phyloP scores from a whole-genome alignment of 495 filamentous ascomycete genomes.

The Trichocladium antarcticum region DNA sequence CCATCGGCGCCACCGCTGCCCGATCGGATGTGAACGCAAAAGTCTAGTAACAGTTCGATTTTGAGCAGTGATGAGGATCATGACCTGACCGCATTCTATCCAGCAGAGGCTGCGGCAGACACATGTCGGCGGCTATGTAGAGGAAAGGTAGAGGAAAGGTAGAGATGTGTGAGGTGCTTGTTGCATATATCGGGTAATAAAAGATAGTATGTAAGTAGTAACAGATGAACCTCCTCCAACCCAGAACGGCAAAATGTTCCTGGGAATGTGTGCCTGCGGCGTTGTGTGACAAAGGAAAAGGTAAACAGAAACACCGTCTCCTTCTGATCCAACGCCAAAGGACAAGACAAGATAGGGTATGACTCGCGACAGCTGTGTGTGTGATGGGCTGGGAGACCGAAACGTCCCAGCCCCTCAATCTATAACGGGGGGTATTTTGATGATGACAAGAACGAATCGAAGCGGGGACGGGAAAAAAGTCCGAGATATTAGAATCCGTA shows the following conservation, averaged over 20 bases:
- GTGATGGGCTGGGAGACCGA: not conserved
- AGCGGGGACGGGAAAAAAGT: constrained; percentile 1
- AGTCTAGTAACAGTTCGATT: not conserved
- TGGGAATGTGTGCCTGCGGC: not conserved
- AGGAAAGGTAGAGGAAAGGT: not conserved
- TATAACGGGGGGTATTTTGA: constrained; percentile 10
- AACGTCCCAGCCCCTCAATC: constrained; percentile 3
- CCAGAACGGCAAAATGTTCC: not conserved
- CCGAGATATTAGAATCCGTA: constrained; percentile 8
- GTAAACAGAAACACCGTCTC: not conserved
- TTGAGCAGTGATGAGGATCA: not conserved
- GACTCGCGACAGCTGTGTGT: not conserved
- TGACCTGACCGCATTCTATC: not conserved
- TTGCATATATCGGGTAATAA: not conserved
- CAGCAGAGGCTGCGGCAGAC: not conserved
- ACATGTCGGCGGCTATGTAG: not conserved
- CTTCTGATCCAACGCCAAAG: not conserved
- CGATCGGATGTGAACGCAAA: too few species aligned
- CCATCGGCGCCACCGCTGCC: too few species aligned
- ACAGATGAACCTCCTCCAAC: not conserved
- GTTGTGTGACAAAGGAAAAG: constrained; percentile 1
- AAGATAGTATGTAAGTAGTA: not conserved
- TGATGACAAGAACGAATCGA: constrained; percentile 4
- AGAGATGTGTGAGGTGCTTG: not conserved
- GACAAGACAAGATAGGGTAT: too few species aligned